A percentile compares a stretch with the other conserved stretches of the same genome.
Conservation (phyloP, 345 rosid species). For the Salix brachista region DNA sequence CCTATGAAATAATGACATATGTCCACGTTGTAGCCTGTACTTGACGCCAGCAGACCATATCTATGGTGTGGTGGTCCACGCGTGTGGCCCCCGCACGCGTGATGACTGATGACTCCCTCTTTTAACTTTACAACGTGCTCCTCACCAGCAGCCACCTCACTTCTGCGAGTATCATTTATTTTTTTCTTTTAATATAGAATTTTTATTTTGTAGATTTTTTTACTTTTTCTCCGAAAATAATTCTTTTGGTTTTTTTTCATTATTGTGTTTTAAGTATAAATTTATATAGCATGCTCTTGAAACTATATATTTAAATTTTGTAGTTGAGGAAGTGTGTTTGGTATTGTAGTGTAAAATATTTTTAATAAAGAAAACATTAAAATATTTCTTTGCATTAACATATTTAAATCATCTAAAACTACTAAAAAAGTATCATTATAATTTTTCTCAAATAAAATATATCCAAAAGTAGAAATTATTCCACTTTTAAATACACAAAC, state of each 20-base stretch:
- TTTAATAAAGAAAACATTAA: no score
- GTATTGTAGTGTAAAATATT: no score
- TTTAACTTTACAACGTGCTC: conserved; percentile 25
- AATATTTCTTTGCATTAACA: no score
- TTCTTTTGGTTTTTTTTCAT: neutral
- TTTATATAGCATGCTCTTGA: no score
- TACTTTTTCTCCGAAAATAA: no score
- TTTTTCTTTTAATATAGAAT: neutral
- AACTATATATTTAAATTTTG: no score
- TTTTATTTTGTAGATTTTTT: neutral
- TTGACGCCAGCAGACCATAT: conserved; percentile 39
- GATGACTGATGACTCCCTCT: conserved; percentile 19
- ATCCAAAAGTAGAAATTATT: no score
- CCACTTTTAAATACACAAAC: no score
- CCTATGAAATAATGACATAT: conserved; percentile 9
- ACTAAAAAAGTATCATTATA: no score
- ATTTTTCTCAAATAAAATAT: no score
- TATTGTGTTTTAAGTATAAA: neutral
- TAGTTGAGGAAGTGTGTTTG: no score
- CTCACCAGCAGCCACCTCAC: conserved; percentile 19
- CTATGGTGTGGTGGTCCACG: conserved; percentile 22
- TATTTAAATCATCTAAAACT: no score
- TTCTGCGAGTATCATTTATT: neutral
- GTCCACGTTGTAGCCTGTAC: conserved; percentile 17
- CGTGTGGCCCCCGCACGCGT: conserved; percentile 38